Percentiles rank a stretch among this genome's conserved stretches.
phyloP scores from a whole-genome alignment of 495 filamentous ascomycete genomes.

The Lineolata rhizophorae region DNA sequence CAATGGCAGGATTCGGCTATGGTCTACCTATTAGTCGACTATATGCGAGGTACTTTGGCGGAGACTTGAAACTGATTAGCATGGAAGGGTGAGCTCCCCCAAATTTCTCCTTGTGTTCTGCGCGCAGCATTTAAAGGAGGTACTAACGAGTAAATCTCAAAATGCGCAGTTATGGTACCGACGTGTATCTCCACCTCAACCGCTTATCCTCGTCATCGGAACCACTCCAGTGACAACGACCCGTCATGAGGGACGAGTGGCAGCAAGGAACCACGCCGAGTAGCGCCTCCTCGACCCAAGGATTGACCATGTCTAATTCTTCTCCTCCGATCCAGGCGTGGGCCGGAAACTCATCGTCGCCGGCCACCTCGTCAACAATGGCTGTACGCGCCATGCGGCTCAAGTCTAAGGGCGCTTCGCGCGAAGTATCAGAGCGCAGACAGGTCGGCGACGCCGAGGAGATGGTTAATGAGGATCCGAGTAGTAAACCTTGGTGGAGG shows the following conservation, averaged over 20 bases:
- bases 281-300: too few relatives aligned
- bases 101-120: conserved; percentile 1
- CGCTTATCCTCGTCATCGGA: conserved; percentile 86
- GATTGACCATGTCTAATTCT: too few relatives aligned
- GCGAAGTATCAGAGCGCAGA: conserved; percentile 59
- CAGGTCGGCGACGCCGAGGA: conserved; percentile 73
- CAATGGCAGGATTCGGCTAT: conserved; percentile 97
- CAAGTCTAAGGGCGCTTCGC: conserved; percentile 6
- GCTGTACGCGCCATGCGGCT: too few relatives aligned
- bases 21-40: conserved; percentile 81
- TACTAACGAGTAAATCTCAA: too few relatives aligned
- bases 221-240: conserved; percentile 93
- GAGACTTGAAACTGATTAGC: conserved; percentile 90
- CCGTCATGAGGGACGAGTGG: conserved; percentile 68
- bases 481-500: conserved; percentile 15
- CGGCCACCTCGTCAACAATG: too few relatives aligned
- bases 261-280: conserved; percentile 21
- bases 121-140: too few relatives aligned
- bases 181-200: conserved; percentile 96
- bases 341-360: too few relatives aligned
- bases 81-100: conserved; percentile 76
- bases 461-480: conserved; percentile 27
- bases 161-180: conserved; percentile 70
- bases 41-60: conserved; percentile 93
- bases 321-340: too few relatives aligned